Evolutionary conservation across 257 asterid genomes (phyloP), one percentile per base, ranked within the genome.

Genomic region (Solanum microdontum): DNA sequence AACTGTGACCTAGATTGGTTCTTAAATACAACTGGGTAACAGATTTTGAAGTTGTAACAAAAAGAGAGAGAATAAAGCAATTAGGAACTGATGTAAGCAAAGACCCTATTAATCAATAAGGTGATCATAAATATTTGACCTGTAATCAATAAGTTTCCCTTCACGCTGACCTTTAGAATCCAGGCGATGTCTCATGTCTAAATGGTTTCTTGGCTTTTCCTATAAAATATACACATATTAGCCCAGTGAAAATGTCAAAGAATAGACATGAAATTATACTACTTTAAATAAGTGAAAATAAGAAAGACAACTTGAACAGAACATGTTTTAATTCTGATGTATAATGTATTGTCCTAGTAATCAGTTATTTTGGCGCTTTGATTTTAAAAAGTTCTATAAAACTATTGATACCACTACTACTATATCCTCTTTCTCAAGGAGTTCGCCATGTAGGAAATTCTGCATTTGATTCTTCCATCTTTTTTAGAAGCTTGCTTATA

Each of bases 81-180:
- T 10, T 30, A 80, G 58, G 37, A 45, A 33, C 48, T 34, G 43
- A 36, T 48, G 1, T 8, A 45, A 74, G 73, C 84, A 24, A 64
- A 30, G 37, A 26, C 77, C 72, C 28, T 36, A 40, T n/a, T 66
- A 51, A 66, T 45, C 70, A 58, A 24, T 86, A 86, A 37, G 90
- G 88, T 72, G 74, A 76, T 43, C 40, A 64, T 85, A 66, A 73
- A 83, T 84, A n/a, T 48, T 84, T 83, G 92, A 96, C 98, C 98
- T 93, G 96, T 97, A 97, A 92, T 97, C 98, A 82, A 97, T 97
- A 79, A 97, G 93, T 91, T 95, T 97, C 91, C 98, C 99, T 91
- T 97, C 90, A 86, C 99, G 98, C 93, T 95, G 99, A 90, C 99
- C 99, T 92, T 94, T 94, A 84, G 98, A 94, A 89, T 97, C 98